phyloP scores from a whole-genome alignment of 2,329 filamentous ascomycete genomes.

The Chaetoscypha palmicola region DNA sequence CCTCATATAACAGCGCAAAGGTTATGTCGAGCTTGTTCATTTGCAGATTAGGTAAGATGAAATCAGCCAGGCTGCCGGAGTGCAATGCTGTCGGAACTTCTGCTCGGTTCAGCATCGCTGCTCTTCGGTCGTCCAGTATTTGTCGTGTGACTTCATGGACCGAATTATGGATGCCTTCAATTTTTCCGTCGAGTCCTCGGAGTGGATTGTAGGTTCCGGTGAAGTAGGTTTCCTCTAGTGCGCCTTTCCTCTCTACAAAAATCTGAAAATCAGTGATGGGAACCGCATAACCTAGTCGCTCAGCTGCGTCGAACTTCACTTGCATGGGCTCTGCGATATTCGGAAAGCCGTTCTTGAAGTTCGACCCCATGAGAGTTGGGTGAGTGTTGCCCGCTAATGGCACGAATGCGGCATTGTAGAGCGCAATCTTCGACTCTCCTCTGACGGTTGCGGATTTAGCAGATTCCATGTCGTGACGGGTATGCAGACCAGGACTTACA shows the following conservation, averaged over 20 bases:
- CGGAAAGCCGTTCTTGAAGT: conserved; percentile 18
- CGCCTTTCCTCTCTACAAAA: conserved; percentile 20
- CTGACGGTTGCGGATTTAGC: conserved; percentile 11
- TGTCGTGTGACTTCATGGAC: conserved; percentile 22
- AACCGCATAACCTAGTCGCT: conserved; percentile 15
- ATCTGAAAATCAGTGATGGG: conserved; percentile 22
- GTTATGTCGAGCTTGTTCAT: conserved; percentile 23
- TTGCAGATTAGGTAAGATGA: conserved; percentile 20
- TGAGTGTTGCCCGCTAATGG: conserved; percentile 22
- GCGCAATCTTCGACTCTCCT: conserved; percentile 20
- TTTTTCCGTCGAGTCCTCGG: conserved; percentile 16
- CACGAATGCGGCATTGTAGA: conserved; percentile 26
- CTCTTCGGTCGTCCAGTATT: conserved; percentile 22
- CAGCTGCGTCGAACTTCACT: conserved; percentile 19
- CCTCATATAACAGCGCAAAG: conserved; percentile 25
- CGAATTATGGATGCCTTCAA: conserved; percentile 24
- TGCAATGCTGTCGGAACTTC: conserved; percentile 11
- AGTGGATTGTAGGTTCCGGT: conserved; percentile 26
- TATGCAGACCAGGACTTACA: background rate
- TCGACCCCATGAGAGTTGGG: conserved; percentile 20
- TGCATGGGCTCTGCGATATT: conserved; percentile 17
- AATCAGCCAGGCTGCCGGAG: conserved; percentile 9
- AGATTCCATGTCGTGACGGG: background rate
- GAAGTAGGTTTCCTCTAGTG: conserved; percentile 26
- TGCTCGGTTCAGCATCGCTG: conserved; percentile 20